phyloP scores from a whole-genome alignment of 768 basidiomycete species.

The Russula griseocarnosa region DNA sequence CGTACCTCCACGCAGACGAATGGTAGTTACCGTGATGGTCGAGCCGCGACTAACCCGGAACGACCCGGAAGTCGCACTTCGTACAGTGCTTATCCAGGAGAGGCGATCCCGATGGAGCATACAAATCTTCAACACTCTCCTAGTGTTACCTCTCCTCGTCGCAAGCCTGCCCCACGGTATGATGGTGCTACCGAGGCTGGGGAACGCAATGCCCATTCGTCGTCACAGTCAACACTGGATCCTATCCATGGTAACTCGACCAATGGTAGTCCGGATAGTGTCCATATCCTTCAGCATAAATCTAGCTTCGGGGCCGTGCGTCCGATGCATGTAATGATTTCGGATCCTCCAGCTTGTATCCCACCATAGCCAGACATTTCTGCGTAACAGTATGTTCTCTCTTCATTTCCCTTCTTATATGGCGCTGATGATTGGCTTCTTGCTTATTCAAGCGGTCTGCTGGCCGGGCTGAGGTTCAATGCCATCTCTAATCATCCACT shows the following conservation, averaged over 20 bases:
- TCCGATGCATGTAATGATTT: conserved; percentile 33
- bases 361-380: not conserved
- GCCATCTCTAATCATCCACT: not conserved
- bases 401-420: not conserved
- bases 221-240: conserved; percentile 31
- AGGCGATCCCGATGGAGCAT: conserved; percentile 23
- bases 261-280: conserved; percentile 2
- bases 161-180: conserved; percentile 29
- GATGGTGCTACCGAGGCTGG: not conserved
- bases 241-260: conserved; percentile 11
- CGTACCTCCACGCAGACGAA: conserved; percentile 17
- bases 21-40: not conserved
- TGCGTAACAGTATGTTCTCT: not conserved
- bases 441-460: conserved; percentile 20
- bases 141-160: conserved; percentile 6
- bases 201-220: not conserved
- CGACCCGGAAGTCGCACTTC: conserved; percentile 1
- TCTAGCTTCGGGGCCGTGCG: conserved; percentile 34
- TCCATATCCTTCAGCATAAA: conserved; percentile 33
- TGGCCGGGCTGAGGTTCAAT: conserved; percentile 19
- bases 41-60: not conserved
- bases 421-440: not conserved
- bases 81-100: not conserved
- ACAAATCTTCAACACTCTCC: not conserved
- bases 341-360: conserved; percentile 32